A percentile compares a stretch with the other conserved stretches of the same genome.
phyloP scores from a whole-genome alignment of 129 eudicot species.

The Flaveria bidentis region DNA sequence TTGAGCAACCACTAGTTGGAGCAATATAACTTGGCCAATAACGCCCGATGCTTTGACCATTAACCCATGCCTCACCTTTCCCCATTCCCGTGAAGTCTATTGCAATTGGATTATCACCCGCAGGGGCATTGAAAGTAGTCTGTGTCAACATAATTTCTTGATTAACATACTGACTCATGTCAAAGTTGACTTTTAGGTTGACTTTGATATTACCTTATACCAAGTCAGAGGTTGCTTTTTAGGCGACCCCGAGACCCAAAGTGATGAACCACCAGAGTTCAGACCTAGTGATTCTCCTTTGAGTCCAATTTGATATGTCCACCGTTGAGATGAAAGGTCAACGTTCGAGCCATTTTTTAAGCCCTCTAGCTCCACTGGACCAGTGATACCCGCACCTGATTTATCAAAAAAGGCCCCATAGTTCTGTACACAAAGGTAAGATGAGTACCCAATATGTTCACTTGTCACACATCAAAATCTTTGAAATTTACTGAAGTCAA shows the following conservation, averaged over 20 bases:
- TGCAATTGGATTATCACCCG: conserved; percentile 68
- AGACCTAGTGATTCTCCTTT: conserved; percentile 80
- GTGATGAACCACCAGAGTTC: conserved; percentile 63
- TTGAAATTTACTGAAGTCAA: conserved; percentile 24
- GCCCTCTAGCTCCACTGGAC: conserved; percentile 78
- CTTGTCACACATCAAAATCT: conserved; percentile 11
- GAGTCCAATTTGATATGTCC: conserved; percentile 95
- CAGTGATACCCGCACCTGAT: conserved; percentile 82
- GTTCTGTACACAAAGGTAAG: conserved; percentile 46
- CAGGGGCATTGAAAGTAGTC: conserved; percentile 79
- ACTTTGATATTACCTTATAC: conserved; percentile 76
- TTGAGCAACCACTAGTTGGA: conserved; percentile 57
- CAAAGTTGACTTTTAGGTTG: background rate
- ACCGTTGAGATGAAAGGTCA: conserved; percentile 71
- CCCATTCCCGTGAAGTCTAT: conserved; percentile 88
- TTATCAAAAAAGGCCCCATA: conserved; percentile 85
- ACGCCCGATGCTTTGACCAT: conserved; percentile 95
- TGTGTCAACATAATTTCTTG: conserved; percentile 35
- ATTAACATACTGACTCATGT: background rate
- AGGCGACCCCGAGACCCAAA: conserved; percentile 71
- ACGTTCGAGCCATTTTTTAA: conserved; percentile 44
- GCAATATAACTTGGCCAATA: conserved; percentile 81
- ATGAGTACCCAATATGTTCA: background rate
- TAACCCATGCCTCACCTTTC: conserved; percentile 97
- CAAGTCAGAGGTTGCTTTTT: conserved; percentile 76